These are phyloP conservation scores for Neurospora africana DNA, from an alignment of 495 filamentous ascomycete species.

Conservation along the genomic window DNA sequence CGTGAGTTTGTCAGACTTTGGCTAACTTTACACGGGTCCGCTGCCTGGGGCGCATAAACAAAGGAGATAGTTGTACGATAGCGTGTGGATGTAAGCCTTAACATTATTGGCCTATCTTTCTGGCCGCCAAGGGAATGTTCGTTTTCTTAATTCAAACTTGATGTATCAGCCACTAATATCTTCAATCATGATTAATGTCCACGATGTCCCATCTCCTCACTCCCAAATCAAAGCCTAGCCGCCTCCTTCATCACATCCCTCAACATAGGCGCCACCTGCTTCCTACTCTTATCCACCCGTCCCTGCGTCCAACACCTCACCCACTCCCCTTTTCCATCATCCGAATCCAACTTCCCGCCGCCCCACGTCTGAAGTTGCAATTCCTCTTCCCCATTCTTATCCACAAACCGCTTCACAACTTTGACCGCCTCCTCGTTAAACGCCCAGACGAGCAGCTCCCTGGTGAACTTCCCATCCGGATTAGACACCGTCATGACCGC, in stretches of 20 bases:
- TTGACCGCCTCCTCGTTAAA: slow-evolving; percentile 31
- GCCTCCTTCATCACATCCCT: slow-evolving; percentile 48
- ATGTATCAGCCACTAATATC: background rate
- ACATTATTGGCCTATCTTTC: background rate
- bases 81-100: background rate
- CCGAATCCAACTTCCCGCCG: slow-evolving; percentile 34
- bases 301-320: slow-evolving; percentile 57
- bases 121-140: background rate
- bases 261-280: slow-evolving; percentile 80
- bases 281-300: slow-evolving; percentile 61
- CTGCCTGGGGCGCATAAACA: background rate
- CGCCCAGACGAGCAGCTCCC: slow-evolving; percentile 68
- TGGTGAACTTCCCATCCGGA: slow-evolving; percentile 44
- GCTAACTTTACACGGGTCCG: background rate
- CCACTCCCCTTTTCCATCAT: slow-evolving; percentile 28
- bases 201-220: background rate
- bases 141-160: background rate
- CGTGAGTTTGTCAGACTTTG: slow-evolving; percentile 1
- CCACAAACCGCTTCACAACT: slow-evolving; percentile 44
- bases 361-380: slow-evolving; percentile 50
- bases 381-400: slow-evolving; percentile 26
- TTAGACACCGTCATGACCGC: slow-evolving; percentile 69
- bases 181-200: background rate
- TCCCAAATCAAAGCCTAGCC: slow-evolving; percentile 15
- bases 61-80: background rate